These are phyloP conservation scores for Crepidotus variabilis DNA, from an alignment of 768 basidiomycete species.

Conservation along the genomic window DNA sequence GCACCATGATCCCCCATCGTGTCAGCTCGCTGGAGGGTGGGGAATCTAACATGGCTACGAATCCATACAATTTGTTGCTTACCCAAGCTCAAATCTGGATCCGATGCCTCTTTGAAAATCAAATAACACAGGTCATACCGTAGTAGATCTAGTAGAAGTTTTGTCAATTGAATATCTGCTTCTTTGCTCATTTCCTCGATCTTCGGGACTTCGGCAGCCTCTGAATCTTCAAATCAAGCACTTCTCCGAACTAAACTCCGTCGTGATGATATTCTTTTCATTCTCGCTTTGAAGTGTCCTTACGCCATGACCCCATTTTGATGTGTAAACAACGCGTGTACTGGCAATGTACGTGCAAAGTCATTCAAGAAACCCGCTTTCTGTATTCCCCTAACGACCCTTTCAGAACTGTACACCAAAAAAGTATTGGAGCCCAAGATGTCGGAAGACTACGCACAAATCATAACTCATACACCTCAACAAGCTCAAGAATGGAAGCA, in stretches of 20 bases:
- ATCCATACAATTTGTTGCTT: neutral
- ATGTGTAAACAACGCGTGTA: too few species aligned
- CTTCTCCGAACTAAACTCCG: too few species aligned
- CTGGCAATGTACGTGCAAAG: too few species aligned
- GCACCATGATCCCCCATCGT: neutral
- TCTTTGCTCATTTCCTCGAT: neutral
- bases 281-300: too few species aligned
- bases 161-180: neutral
- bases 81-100: neutral
- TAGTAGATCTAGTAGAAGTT: neutral
- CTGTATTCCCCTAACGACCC: too few species aligned
- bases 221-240: too few species aligned
- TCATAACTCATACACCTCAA: slow-evolving; percentile 5
- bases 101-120: neutral
- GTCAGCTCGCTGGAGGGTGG: neutral
- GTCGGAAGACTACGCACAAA: slow-evolving; percentile 1
- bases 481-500: neutral
- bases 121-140: neutral
- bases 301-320: too few species aligned
- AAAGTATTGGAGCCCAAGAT: too few species aligned
- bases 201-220: too few species aligned
- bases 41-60: neutral
- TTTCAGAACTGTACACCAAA: too few species aligned
- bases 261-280: too few species aligned
- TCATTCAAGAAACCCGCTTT: too few species aligned